Evolutionary conservation across 2,329 filamentous ascomycete species (phyloP).

Genomic region (Beauveria medogensis): DNA sequence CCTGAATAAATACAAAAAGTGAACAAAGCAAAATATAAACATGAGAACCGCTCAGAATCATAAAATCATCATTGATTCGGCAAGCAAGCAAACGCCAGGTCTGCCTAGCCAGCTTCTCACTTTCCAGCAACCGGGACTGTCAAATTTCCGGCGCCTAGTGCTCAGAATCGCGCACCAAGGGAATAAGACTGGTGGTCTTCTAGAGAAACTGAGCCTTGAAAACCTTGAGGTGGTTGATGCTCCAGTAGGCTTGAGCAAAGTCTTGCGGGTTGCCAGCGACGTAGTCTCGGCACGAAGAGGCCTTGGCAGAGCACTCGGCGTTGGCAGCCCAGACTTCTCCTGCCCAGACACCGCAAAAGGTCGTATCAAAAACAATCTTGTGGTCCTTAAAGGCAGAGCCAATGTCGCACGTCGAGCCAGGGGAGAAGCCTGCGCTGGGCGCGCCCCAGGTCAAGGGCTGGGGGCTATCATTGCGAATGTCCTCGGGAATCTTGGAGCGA

Average conservation of each 20-base stretch:
- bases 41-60: not conserved
- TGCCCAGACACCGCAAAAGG: slow-evolving; percentile 85
- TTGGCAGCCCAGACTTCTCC: slow-evolving; percentile 57
- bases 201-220: slow-evolving; percentile 28
- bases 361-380: slow-evolving; percentile 72
- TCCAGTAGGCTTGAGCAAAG: slow-evolving; percentile 70
- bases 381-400: slow-evolving; percentile 60
- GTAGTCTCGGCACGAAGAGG: slow-evolving; percentile 60
- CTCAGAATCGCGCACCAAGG: not conserved
- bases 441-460: slow-evolving; percentile 60
- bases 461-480: slow-evolving; percentile 52
- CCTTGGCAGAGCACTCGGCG: slow-evolving; percentile 50
- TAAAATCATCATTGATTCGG: not conserved
- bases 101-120: not conserved
- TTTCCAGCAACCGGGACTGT: not conserved
- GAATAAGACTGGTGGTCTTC: not conserved
- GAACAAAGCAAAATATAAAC: slow-evolving; percentile 1
- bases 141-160: not conserved
- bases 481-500: slow-evolving; percentile 52
- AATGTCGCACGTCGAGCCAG: slow-evolving; percentile 62
- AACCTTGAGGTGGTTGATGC: slow-evolving; percentile 63
- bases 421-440: slow-evolving; percentile 60
- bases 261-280: slow-evolving; percentile 62
- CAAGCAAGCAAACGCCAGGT: not conserved
- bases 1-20: slow-evolving; percentile 5